These are phyloP conservation scores for Trichoderma sp. DNA, from an alignment of 2,329 filamentous ascomycete genomes.

Conservation along the genomic window DNA sequence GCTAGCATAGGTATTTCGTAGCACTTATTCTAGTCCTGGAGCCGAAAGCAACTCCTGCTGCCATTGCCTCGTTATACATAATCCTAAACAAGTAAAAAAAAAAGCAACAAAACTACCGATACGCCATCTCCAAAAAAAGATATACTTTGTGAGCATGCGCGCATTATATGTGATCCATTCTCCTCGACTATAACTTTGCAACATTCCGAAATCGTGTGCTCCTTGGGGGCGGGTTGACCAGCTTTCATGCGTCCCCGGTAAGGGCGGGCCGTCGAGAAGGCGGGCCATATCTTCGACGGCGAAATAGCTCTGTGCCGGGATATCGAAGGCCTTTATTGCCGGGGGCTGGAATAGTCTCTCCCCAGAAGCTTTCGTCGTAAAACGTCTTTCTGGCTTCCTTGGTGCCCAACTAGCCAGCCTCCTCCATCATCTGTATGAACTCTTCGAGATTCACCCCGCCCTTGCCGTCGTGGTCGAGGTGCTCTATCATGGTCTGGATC, in stretches of 20 bases:
- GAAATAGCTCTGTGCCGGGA: background rate
- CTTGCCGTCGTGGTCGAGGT: constrained; percentile 94
- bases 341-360: background rate
- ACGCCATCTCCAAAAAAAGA: constrained; percentile 14
- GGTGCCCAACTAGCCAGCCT: constrained; percentile 31
- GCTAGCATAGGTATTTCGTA: constrained; percentile 5
- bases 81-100: constrained; percentile 9
- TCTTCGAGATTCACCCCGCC: constrained; percentile 73
- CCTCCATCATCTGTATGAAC: constrained; percentile 64
- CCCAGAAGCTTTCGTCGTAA: background rate
- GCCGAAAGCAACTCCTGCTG: constrained; percentile 1
- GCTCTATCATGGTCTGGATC: constrained; percentile 93
- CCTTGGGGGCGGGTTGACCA: background rate
- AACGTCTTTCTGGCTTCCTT: background rate
- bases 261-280: background rate
- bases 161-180: constrained; percentile 14
- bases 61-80: constrained; percentile 13
- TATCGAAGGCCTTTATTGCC: background rate
- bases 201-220: background rate
- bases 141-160: constrained; percentile 6
- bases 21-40: constrained; percentile 1
- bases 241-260: background rate
- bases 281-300: background rate
- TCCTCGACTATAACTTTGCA: background rate
- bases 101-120: background rate